Evolutionary conservation across 1,284 basidiomycete species (phyloP).

Genomic region (Cystobasidiaceae sp.): DNA sequence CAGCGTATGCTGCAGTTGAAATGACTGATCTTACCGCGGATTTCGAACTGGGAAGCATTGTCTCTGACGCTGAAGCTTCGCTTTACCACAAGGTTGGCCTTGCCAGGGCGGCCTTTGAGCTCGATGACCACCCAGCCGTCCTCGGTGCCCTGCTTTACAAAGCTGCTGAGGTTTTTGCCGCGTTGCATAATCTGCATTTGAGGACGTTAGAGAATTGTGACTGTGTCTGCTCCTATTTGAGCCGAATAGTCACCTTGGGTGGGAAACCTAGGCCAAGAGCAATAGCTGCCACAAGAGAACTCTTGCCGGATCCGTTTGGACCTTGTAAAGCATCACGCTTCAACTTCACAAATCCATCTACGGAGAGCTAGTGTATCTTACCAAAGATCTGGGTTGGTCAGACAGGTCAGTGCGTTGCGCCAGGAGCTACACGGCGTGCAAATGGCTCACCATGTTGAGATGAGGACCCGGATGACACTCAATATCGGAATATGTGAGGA

Average conservation of each 20-base stretch:
- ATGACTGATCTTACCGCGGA: conserved; percentile 45
- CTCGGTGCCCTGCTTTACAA: conserved; percentile 71
- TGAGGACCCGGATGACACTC: conserved; percentile 87
- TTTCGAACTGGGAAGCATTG: conserved; percentile 54
- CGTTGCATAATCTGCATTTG: conserved; percentile 73
- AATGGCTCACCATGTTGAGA: conserved; percentile 80
- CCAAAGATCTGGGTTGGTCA: background rate
- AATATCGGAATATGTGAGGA: conserved; percentile 91
- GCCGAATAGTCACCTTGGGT: conserved; percentile 55
- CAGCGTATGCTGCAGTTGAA: conserved; percentile 36
- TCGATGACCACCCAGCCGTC: conserved; percentile 83
- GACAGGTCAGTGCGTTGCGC: background rate
- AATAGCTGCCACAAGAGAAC: conserved; percentile 91
- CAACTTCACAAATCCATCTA: too few species aligned
- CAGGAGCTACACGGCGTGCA: too few species aligned
- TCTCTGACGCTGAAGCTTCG: conserved; percentile 57
- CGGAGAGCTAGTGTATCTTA: too few species aligned
- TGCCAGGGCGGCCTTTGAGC: conserved; percentile 70
- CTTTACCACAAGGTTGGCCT: conserved; percentile 68
- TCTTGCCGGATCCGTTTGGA: conserved; percentile 82
- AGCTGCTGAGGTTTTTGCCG: conserved; percentile 69
- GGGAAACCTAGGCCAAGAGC: conserved; percentile 88
- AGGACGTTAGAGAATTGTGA: too few species aligned
- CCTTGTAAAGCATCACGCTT: too few species aligned
- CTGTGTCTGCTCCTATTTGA: too few species aligned